Percentiles rank a stretch among this genome's conserved stretches.
Conservation (phyloP, 2,329 filamentous ascomycete species). For the Fonsecaea pedrosoi region DNA sequence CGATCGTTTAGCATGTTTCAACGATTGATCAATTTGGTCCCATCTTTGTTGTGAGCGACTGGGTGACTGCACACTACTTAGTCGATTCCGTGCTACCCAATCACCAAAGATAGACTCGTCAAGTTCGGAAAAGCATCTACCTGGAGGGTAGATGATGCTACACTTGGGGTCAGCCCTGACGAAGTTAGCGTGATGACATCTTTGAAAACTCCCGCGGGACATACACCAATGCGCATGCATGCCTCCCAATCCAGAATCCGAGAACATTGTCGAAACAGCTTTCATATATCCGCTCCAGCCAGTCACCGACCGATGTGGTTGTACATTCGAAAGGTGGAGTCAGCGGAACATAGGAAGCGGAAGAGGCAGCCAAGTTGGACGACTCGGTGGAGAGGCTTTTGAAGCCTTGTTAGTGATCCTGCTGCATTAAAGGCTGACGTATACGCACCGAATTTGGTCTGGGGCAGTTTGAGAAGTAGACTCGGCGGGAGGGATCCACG, state of each 20-base stretch:
- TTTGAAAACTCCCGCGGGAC: conserved; percentile 28
- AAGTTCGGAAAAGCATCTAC: conserved; percentile 46
- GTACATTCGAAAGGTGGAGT: conserved; percentile 13
- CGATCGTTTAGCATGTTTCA: conserved; percentile 40
- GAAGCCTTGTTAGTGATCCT: conserved; percentile 1
- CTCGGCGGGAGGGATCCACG: not conserved
- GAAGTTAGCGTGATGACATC: not conserved
- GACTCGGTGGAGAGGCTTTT: conserved; percentile 14
- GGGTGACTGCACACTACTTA: conserved; percentile 11
- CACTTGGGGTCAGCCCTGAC: conserved; percentile 19
- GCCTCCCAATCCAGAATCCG: conserved; percentile 53
- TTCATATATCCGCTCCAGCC: conserved; percentile 44
- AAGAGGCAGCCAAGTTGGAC: not conserved
- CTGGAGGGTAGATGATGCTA: conserved; percentile 32
- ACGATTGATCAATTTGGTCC: conserved; percentile 41
- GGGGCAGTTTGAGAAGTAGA: not conserved
- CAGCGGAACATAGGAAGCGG: conserved; percentile 10
- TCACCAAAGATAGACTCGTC: conserved; percentile 34
- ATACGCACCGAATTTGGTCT: conserved; percentile 2
- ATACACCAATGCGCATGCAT: conserved; percentile 53
- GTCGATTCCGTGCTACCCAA: conserved; percentile 17
- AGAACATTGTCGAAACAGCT: conserved; percentile 51
- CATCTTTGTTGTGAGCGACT: conserved; percentile 27
- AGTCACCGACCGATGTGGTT: conserved; percentile 26
- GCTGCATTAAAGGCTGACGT: not conserved